phyloP scores from a whole-genome alignment of 345 rosid species.

The Gossypium bickii region DNA sequence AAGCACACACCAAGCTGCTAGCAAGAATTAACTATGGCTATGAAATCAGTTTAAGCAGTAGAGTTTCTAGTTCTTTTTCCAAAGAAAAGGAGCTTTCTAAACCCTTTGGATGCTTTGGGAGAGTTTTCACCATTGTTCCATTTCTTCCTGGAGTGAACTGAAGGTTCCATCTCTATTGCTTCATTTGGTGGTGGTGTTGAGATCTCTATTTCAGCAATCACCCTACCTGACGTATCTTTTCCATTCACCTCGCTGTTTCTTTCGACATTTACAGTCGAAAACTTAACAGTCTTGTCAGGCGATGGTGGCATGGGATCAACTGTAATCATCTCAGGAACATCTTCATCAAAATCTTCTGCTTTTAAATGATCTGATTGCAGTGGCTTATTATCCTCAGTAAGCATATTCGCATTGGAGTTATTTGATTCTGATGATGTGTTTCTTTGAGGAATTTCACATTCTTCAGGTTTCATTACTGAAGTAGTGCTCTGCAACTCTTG shows the following conservation, averaged over 20 bases:
- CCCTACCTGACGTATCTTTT: slow-evolving; percentile 28
- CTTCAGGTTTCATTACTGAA: slow-evolving; percentile 32
- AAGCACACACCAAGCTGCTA: slow-evolving; percentile 14
- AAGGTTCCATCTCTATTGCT: slow-evolving; percentile 35
- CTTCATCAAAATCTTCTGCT: slow-evolving; percentile 19
- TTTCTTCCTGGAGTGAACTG: slow-evolving; percentile 60
- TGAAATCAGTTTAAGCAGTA: slow-evolving; percentile 7
- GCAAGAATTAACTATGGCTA: not conserved
- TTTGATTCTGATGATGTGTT: slow-evolving; percentile 19
- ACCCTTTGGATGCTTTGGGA: slow-evolving; percentile 73
- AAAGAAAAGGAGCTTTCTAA: slow-evolving; percentile 82
- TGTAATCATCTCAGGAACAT: slow-evolving; percentile 25
- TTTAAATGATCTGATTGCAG: slow-evolving; percentile 16
- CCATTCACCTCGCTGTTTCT: slow-evolving; percentile 21
- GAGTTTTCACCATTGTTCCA: slow-evolving; percentile 71
- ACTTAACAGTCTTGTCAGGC: slow-evolving; percentile 31
- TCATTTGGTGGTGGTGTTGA: slow-evolving; percentile 61
- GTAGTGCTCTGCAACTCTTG: slow-evolving; percentile 42
- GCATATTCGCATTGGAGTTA: slow-evolving; percentile 10
- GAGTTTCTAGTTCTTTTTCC: slow-evolving; percentile 47
- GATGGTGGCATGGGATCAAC: slow-evolving; percentile 29
- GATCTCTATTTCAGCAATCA: slow-evolving; percentile 47
- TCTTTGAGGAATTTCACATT: slow-evolving; percentile 18
- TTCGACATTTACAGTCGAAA: slow-evolving; percentile 29
- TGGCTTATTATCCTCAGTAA: slow-evolving; percentile 12